Base-by-base conservation (phyloP, 257 asterid genomes). In the Solanum bulbocastanum region DNA sequence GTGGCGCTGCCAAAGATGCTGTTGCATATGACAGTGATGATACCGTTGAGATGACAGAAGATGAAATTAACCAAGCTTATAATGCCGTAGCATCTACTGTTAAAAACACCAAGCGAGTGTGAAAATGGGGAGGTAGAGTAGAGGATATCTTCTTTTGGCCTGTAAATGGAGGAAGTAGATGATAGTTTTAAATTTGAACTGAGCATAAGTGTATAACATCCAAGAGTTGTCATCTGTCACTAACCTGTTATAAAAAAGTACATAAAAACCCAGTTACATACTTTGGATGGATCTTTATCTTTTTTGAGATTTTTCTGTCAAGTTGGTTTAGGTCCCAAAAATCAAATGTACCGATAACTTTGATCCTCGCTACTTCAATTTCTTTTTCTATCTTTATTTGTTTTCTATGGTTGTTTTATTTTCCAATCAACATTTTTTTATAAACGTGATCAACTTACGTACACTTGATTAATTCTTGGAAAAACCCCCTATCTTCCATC, bases 41-140 rank as follows among this genome's bases (percentile, higher is more conserved):
- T 83, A 97, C 99, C 2, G 68, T 97, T 73, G 99, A 94, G 94
- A 95, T 97, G 99, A 94, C 98, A 15, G 99, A 95, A 91, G 98
- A 97, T n/a, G 99, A 97, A 88, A 96, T 96, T 40, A 93, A 96
- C 40, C 91, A 86, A 60, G 99, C 99, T 81, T 96, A 92, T 86
- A 89, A 88, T 88, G 81, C 89, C 75, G 52, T 96, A 71, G 88
- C 92, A 81, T 86, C 88, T 72, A 86, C 88, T 16, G n/a, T 86
- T 46, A 20, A 13, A 49, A 86, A 72, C 69, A 44, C 32, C 11
- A 14, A 40, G 46, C 49, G 4, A 39, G 68, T 32, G 39, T 42
- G 2, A 44, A 44, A 79, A 78, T 27, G 62, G 39, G 25, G 65
- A 44, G 39, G 39, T 79, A 42, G 42, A 33, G 35, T 33, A 33